Conservation (phyloP, 352 stramenopile species). For the Phytophthora pistaciae region DNA sequence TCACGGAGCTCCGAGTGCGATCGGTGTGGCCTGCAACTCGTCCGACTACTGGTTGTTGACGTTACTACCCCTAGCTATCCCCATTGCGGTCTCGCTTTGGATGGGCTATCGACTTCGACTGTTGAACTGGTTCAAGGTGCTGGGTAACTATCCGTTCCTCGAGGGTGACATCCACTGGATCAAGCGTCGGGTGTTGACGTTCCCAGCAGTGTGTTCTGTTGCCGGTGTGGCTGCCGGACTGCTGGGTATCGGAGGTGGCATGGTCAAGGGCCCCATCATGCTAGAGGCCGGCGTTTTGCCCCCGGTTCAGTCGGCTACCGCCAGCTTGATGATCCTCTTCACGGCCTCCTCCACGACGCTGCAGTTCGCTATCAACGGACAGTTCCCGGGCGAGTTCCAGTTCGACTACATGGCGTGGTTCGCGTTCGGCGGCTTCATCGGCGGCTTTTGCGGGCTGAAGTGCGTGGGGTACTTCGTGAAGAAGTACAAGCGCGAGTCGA, state of each 20-base stretch:
- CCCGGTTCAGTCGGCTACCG: slow-evolving; percentile 89
- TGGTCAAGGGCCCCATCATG: slow-evolving; percentile 98
- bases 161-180: slow-evolving; percentile 97
- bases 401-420: slow-evolving; percentile 93
- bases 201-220: slow-evolving; percentile 91
- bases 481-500: slow-evolving; percentile 88
- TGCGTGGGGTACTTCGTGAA: slow-evolving; percentile 90
- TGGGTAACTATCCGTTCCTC: slow-evolving; percentile 71
- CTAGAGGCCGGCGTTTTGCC: slow-evolving; percentile 96
- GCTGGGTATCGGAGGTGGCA: slow-evolving; percentile 96
- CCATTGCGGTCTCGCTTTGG: slow-evolving; percentile 54
- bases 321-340: slow-evolving; percentile 91
- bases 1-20: slow-evolving; percentile 62
- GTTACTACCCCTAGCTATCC: slow-evolving; percentile 73
- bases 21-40: slow-evolving; percentile 94
- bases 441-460: slow-evolving; percentile 71
- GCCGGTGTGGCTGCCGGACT: slow-evolving; percentile 95
- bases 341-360: slow-evolving; percentile 94
- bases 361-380: slow-evolving; percentile 79
- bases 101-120: slow-evolving; percentile 61
- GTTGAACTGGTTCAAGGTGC: slow-evolving; percentile 65
- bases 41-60: slow-evolving; percentile 93
- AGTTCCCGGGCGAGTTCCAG: slow-evolving; percentile 76
- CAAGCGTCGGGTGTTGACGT: slow-evolving; percentile 81
- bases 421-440: slow-evolving; percentile 90